A percentile compares a stretch with the other conserved stretches of the same genome.
These are phyloP conservation scores for Mycena alexandri DNA, from an alignment of 768 basidiomycete genomes.

Conservation along the genomic window DNA sequence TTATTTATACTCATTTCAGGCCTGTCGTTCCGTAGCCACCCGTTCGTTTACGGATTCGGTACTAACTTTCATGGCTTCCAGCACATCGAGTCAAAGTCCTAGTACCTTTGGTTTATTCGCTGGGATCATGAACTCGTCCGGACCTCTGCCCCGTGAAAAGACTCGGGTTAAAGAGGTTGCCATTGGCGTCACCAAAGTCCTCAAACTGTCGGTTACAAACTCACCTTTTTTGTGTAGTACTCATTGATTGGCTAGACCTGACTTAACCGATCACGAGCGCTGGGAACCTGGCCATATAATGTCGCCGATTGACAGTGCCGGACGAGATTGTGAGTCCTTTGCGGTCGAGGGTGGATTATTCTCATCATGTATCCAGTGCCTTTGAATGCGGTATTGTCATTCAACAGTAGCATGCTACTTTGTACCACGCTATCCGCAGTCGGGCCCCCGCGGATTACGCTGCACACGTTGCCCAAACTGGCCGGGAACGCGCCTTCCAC, in stretches of 20 bases:
- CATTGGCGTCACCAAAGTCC: conserved; percentile 62
- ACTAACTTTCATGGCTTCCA: conserved; percentile 60
- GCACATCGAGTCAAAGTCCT: conserved; percentile 43
- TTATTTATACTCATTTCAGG: conserved; percentile 44
- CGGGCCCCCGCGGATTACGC: conserved; percentile 52
- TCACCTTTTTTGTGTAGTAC: background rate
- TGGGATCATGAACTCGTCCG: conserved; percentile 63
- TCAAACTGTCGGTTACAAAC: conserved; percentile 63
- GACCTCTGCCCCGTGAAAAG: conserved; percentile 50
- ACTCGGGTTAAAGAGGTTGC: conserved; percentile 52
- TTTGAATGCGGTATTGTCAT: conserved; percentile 66
- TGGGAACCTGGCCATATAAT: conserved; percentile 66
- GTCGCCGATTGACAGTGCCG: conserved; percentile 54
- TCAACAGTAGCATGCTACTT: conserved; percentile 64
- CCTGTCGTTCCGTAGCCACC: conserved; percentile 46
- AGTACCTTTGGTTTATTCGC: conserved; percentile 55
- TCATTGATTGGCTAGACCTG: conserved; percentile 56
- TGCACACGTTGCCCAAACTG: conserved; percentile 60
- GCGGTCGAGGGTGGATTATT: conserved; percentile 2
- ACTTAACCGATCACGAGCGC: conserved; percentile 61
- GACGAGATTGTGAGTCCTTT: conserved; percentile 63
- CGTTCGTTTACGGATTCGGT: conserved; percentile 61
- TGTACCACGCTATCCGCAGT: conserved; percentile 65
- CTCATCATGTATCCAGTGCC: conserved; percentile 62
- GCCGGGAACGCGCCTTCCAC: conserved; percentile 10